These are phyloP conservation scores for Cercophora sp. DNA, from an alignment of 495 filamentous ascomycete genomes.

Conservation along the genomic window DNA sequence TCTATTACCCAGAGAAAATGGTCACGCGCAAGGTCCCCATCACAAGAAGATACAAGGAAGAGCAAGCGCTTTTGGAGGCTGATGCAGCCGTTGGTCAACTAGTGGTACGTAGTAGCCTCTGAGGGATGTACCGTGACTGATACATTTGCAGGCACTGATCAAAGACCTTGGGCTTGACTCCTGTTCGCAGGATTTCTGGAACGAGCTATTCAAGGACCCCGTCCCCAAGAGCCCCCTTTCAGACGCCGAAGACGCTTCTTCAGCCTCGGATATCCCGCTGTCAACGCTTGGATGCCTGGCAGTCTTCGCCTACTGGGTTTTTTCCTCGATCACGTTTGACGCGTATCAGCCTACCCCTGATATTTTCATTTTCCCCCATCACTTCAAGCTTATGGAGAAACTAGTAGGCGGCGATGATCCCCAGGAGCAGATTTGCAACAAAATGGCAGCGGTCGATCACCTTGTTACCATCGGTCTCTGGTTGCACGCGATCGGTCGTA, in stretches of 20 bases:
- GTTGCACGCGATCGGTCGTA: conserved; percentile 36
- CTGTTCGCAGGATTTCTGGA: conserved; percentile 26
- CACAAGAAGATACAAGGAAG: conserved; percentile 57
- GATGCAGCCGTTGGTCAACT: conserved; percentile 75
- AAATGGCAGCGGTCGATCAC: conserved; percentile 42
- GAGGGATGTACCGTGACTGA: too few species aligned
- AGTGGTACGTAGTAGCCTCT: conserved; percentile 56
- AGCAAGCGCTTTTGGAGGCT: conserved; percentile 58
- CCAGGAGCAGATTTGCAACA: conserved; percentile 31
- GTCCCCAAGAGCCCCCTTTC: conserved; percentile 33
- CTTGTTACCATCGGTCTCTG: conserved; percentile 50
- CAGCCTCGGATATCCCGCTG: conserved; percentile 63
- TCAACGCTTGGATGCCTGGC: conserved; percentile 67
- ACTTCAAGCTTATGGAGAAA: conserved; percentile 54
- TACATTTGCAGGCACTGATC: conserved; percentile 57
- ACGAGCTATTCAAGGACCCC: conserved; percentile 27
- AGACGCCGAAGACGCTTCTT: conserved; percentile 38
- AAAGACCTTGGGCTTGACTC: conserved; percentile 58
- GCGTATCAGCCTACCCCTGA: conserved; percentile 39
- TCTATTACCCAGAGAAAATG: conserved; percentile 57
- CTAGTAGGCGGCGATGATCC: conserved; percentile 54
- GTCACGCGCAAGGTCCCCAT: conserved; percentile 55
- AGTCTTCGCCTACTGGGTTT: conserved; percentile 55
- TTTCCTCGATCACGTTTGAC: conserved; percentile 50
- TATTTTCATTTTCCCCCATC: conserved; percentile 61